Evolutionary conservation across 257 asterid genomes (phyloP).

Genomic region (Pogostemon cablin): DNA sequence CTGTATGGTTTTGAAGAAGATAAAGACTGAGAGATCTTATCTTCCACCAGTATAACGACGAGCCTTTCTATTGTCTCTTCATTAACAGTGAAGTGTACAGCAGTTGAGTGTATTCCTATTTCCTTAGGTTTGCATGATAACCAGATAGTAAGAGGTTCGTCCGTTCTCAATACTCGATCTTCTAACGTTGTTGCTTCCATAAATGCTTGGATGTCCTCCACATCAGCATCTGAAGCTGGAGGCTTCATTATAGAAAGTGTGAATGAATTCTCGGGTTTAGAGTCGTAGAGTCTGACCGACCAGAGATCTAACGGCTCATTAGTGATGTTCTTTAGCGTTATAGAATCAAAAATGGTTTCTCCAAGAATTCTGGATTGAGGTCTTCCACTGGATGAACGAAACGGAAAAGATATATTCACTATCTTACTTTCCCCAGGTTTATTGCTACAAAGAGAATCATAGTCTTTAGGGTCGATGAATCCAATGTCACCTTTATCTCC

Average conservation of each 20-base stretch:
- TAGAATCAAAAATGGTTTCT: constrained; percentile 53
- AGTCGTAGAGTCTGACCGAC: constrained; percentile 77
- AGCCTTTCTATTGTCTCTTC: constrained; percentile 81
- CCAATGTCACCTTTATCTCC: constrained; percentile 89
- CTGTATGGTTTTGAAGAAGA: constrained; percentile 66
- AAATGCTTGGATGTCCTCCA: constrained; percentile 50
- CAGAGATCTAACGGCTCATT: constrained; percentile 62
- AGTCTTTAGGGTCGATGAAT: constrained; percentile 64
- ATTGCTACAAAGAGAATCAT: constrained; percentile 56
- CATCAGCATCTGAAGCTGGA: constrained; percentile 64
- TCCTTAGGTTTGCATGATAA: constrained; percentile 91
- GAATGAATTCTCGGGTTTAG: constrained; percentile 79
- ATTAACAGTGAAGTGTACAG: constrained; percentile 72
- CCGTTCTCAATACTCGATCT: constrained; percentile 57
- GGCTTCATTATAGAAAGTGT: constrained; percentile 82
- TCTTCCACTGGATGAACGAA: constrained; percentile 59
- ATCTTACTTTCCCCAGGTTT: constrained; percentile 71
- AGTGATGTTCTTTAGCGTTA: constrained; percentile 62
- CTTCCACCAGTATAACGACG: constrained; percentile 78
- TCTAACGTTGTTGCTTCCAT: constrained; percentile 67
- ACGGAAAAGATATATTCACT: constrained; percentile 73
- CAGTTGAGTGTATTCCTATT: constrained; percentile 74
- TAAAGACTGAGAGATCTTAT: constrained; percentile 71
- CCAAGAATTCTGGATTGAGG: constrained; percentile 76
- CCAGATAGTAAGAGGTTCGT: constrained; percentile 64